phyloP scores from a whole-genome alignment of 129 eudicot species.

The Artemisia tridentata region DNA sequence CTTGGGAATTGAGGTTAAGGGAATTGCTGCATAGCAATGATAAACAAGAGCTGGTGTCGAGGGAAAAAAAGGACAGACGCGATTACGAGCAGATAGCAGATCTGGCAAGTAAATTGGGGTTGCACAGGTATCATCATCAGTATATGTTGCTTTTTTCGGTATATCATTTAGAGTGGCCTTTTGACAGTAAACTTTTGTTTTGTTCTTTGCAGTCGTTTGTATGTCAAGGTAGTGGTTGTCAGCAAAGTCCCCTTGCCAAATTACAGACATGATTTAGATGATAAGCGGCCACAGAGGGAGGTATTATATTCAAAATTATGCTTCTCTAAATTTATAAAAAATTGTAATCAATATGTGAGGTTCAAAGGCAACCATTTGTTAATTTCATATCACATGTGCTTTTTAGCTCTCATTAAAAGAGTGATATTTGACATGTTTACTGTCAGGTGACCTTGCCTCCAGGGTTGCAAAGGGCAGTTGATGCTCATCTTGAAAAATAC shows the following conservation, averaged over 20 bases:
- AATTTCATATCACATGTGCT: no score
- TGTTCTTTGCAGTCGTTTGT: constrained; percentile 55
- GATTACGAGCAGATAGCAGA: constrained; percentile 62
- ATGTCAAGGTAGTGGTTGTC: constrained; percentile 68
- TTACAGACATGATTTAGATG: constrained; percentile 82
- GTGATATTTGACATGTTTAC: not conserved
- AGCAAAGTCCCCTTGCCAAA: constrained; percentile 85
- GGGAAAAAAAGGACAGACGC: constrained; percentile 67
- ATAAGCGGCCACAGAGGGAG: constrained; percentile 89
- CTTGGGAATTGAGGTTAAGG: constrained; percentile 54
- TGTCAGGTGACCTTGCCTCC: constrained; percentile 36
- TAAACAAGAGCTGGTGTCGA: constrained; percentile 55
- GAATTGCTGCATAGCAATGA: constrained; percentile 18
- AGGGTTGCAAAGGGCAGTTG: constrained; percentile 58
- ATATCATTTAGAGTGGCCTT: not conserved
- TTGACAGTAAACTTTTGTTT: constrained; percentile 7
- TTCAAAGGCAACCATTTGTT: no score
- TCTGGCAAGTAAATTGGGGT: constrained; percentile 58
- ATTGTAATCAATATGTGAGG: no score
- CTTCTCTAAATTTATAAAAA: not conserved
- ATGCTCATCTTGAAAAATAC: constrained; percentile 49
- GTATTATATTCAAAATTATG: constrained; percentile 31
- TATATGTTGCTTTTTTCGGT: not conserved
- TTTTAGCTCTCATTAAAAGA: no score
- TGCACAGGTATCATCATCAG: constrained; percentile 44